Conservation (phyloP, 208 protist genomes). For the Leishmania amazonensis region DNA sequence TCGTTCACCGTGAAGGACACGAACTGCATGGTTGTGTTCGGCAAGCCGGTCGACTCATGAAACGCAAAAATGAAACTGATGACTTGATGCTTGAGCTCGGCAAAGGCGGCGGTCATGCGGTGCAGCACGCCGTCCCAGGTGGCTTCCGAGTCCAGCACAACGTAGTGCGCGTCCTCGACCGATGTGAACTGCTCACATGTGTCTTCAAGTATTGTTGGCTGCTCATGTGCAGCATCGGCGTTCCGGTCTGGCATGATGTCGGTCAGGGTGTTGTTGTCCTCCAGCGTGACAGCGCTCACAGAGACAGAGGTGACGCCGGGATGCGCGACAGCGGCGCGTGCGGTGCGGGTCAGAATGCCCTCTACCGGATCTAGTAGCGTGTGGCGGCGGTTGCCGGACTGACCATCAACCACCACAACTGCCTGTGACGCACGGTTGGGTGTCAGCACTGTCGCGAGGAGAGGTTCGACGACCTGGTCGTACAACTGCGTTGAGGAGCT, state of each 20-base stretch:
- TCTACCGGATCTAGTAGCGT: slow-evolving; percentile 48
- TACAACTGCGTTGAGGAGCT: slow-evolving; percentile 27
- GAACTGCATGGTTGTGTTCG: slow-evolving; percentile 83
- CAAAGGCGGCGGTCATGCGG: slow-evolving; percentile 15
- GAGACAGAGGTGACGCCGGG: slow-evolving; percentile 44
- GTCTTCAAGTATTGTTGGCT: slow-evolving; percentile 73
- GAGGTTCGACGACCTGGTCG: slow-evolving; percentile 39
- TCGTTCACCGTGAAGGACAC: slow-evolving; percentile 71
- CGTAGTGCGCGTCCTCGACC: slow-evolving; percentile 62
- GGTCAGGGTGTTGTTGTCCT: slow-evolving; percentile 56
- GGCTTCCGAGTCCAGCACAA: slow-evolving; percentile 32
- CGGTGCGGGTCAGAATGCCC: slow-evolving; percentile 43
- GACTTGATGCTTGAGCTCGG: slow-evolving; percentile 51
- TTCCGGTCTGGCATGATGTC: slow-evolving; percentile 36
- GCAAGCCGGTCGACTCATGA: slow-evolving; percentile 32
- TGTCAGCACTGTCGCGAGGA: slow-evolving; percentile 42
- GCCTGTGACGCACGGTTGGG: slow-evolving; percentile 46
- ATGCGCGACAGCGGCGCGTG: slow-evolving; percentile 15
- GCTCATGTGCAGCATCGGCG: not conserved
- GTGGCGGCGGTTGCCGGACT: slow-evolving; percentile 24
- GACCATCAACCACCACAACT: slow-evolving; percentile 64
- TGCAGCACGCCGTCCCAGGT: slow-evolving; percentile 21
- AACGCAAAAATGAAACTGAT: slow-evolving; percentile 70
- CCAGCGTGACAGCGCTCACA: slow-evolving; percentile 52
- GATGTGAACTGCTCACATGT: slow-evolving; percentile 66